These are phyloP conservation scores for Lipomyces yamanashiensis DNA, from an alignment of 805 yeast genomes.

Conservation along the genomic window DNA sequence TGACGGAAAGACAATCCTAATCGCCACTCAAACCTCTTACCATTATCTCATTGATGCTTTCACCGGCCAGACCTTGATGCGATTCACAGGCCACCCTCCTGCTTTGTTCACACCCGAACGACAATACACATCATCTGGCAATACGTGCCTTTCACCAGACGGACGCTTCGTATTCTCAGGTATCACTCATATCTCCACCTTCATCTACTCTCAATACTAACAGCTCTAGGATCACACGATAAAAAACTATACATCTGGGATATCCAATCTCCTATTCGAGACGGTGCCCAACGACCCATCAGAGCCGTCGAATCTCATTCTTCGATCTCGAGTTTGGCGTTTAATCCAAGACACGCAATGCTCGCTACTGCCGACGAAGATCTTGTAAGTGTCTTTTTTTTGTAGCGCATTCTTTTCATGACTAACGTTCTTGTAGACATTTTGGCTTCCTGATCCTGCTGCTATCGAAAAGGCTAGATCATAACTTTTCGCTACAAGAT, in stretches of 20 bases:
- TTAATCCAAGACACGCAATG: constrained; percentile 64
- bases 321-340: constrained; percentile 52
- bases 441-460: constrained; percentile 30
- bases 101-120: constrained; percentile 51
- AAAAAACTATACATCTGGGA: constrained; percentile 62
- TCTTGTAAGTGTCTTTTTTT: constrained; percentile 37
- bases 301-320: constrained; percentile 35
- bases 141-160: constrained; percentile 67
- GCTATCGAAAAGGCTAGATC: background rate
- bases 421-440: constrained; percentile 11
- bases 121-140: constrained; percentile 50
- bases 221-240: constrained; percentile 49
- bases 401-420: no score
- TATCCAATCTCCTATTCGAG: constrained; percentile 37
- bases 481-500: background rate
- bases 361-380: constrained; percentile 69
- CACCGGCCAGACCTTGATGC: constrained; percentile 57
- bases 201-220: background rate
- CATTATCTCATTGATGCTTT: constrained; percentile 75
- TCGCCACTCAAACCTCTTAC: constrained; percentile 59
- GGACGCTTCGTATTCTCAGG: constrained; percentile 67
- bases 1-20: constrained; percentile 66
- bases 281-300: constrained; percentile 38
- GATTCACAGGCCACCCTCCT: constrained; percentile 57
- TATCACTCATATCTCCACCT: background rate